Evolutionary conservation across 495 filamentous ascomycete genomes (phyloP), one percentile per base, ranked within the genome.

Genomic region (Glarea lozoyensis): DNA sequence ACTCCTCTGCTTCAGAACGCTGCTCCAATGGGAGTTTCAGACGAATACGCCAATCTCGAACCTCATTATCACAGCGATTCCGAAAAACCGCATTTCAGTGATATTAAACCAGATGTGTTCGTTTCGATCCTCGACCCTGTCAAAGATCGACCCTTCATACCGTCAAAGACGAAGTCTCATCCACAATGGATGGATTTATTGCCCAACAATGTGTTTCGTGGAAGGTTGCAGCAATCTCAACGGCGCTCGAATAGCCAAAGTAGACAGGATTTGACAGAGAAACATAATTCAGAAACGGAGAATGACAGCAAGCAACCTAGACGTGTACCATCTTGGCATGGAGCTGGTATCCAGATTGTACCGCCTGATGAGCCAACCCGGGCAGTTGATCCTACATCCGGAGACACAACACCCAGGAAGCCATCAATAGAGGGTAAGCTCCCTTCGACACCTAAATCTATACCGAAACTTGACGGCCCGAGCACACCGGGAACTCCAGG

Each of bases 141-240:
- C 6, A 57, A 57, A 9, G 41, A 53, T 22, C 56, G 60, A 21
- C 42, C 60, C 6, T 72, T 72, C 40, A 59, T 45, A 40, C 65
- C 66, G 1, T 60, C 62, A 12, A 58, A 59, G 33, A 64, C 64
- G 10, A 72, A 70, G 42, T 60, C 64, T 6, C 59, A 70, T n/a
- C 66, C 67, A 5, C 47, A 45, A 17, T 70, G 64, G 64, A 69
- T 71, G 64, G 55, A 48, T 23, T 48, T 62, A 35, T 55, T 62
- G 17, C 57, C 60, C 5, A 60, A 35, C 15, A 53, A 59, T 36
- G 31, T 50, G 4, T 23, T 39, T 11, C 31, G 43, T 25, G 40
- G 45, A 24, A 40, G 52, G 23, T 34, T 37, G n/a, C 20, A 49
- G 5, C 18, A 24, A 37, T 9, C 13, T 13, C 24, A 19, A 19